phyloP scores from a whole-genome alignment of 805 yeast genomes.

The Candida oleophila region DNA sequence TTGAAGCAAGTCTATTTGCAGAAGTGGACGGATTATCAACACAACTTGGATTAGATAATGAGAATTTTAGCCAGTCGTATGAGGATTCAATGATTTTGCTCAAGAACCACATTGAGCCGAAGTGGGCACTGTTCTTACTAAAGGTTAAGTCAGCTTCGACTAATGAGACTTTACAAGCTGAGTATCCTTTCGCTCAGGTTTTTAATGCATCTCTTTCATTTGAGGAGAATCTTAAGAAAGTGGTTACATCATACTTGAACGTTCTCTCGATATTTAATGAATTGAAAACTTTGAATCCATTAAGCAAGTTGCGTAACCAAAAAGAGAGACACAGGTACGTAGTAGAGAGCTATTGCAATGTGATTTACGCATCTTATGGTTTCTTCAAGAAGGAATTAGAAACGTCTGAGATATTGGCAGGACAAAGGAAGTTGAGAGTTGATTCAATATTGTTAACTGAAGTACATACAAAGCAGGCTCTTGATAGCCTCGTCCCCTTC shows the following conservation, averaged over 20 bases:
- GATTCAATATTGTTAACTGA: background rate
- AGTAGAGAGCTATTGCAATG: conserved; percentile 3
- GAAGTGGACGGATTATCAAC: conserved; percentile 8
- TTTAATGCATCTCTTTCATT: background rate
- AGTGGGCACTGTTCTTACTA: conserved; percentile 14
- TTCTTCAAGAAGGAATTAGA: background rate
- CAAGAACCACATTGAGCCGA: conserved; percentile 16
- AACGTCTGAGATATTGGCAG: background rate
- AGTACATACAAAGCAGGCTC: background rate
- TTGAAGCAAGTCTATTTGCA: background rate
- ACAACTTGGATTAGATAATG: conserved; percentile 13
- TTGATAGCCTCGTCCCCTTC: background rate
- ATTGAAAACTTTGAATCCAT: conserved; percentile 7
- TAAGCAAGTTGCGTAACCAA: conserved; percentile 8
- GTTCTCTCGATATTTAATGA: conserved; percentile 6
- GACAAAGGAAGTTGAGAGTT: background rate
- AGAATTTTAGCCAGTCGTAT: conserved; percentile 10
- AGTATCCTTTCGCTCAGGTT: conserved; percentile 7
- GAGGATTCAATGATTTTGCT: conserved; percentile 19
- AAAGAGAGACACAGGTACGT: conserved; percentile 3
- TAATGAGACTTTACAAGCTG: background rate
- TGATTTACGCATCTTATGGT: conserved; percentile 3
- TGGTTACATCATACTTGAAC: conserved; percentile 2
- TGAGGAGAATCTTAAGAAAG: conserved; percentile 4
- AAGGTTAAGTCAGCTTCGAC: conserved; percentile 2